These are phyloP conservation scores for Pseudoturritis turrita DNA, from an alignment of 345 rosid genomes.

Conservation along the genomic window DNA sequence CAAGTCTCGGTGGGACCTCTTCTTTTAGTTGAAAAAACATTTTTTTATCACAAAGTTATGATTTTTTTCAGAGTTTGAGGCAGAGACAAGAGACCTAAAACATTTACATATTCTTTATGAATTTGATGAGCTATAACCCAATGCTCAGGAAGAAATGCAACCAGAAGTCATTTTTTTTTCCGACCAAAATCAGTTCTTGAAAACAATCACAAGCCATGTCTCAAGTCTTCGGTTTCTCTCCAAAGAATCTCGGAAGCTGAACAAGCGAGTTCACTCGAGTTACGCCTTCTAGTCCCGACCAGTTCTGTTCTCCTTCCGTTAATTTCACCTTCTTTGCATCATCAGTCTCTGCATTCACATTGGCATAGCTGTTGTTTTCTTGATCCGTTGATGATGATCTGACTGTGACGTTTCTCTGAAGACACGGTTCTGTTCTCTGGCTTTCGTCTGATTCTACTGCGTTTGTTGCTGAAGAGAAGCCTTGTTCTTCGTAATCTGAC, in stretches of 20 bases:
- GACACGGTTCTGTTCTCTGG: constrained; percentile 74
- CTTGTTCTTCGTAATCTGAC: constrained; percentile 69
- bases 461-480: constrained; percentile 76
- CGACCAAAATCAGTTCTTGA: constrained; percentile 24
- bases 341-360: constrained; percentile 33
- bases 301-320: constrained; percentile 63
- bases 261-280: constrained; percentile 97
- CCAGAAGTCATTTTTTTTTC: constrained; percentile 2
- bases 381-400: constrained; percentile 48
- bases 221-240: constrained; percentile 52
- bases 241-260: constrained; percentile 94
- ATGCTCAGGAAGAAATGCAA: neutral
- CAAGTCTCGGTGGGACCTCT: constrained; percentile 90
- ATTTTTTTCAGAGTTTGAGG: neutral
- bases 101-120: constrained; percentile 21
- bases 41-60: neutral
- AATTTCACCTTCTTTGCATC: constrained; percentile 33
- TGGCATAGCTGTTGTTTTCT: constrained; percentile 43
- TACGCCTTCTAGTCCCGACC: constrained; percentile 95
- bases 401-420: constrained; percentile 84
- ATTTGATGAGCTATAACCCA: neutral
- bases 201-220: neutral
- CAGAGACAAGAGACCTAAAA: neutral
- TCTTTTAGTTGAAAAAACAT: neutral
- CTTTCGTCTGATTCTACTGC: constrained; percentile 74